A percentile compares a stretch with the other conserved stretches of the same genome.
phyloP scores from a whole-genome alignment of 139 green algal genomes.

The Dunaliella sp. region DNA sequence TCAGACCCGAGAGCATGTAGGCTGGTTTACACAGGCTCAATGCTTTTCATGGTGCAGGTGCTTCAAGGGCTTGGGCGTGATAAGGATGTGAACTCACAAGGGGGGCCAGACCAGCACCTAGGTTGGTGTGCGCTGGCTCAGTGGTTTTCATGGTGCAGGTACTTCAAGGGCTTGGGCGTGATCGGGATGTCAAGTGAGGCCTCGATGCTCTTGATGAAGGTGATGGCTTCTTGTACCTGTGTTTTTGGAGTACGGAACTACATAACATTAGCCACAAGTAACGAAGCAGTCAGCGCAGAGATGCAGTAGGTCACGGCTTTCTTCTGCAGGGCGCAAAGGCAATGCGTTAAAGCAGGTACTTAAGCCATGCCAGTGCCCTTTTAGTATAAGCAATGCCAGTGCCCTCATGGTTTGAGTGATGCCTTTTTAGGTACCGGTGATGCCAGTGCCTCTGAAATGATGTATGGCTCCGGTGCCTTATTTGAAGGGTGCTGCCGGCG shows the following conservation, averaged over 20 bases:
- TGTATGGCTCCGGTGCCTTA: too few species aligned
- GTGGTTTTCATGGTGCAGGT: neutral
- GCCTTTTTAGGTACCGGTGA: too few species aligned
- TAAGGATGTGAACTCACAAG: constrained; percentile 35
- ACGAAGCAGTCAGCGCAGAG: constrained; percentile 42
- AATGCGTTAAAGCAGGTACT: neutral
- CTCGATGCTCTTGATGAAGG: constrained; percentile 61
- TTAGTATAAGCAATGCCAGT: neutral
- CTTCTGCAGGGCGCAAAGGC: neutral
- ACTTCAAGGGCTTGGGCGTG: neutral
- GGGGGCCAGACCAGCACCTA: neutral
- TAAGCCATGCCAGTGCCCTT: neutral
- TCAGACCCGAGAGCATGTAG: too few species aligned
- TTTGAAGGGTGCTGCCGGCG: too few species aligned
- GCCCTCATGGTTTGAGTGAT: neutral
- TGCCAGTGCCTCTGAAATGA: too few species aligned
- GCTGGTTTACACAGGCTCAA: neutral
- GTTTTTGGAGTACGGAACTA: too few species aligned
- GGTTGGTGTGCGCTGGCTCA: neutral
- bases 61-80: neutral
- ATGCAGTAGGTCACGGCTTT: neutral
- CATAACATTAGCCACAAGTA: too few species aligned
- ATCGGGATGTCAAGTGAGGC: constrained; percentile 31
- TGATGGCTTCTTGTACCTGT: constrained; percentile 71
- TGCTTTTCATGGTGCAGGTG: neutral